Evolutionary conservation across 768 basidiomycete species (phyloP).

Genomic region (Suillus variegatus): DNA sequence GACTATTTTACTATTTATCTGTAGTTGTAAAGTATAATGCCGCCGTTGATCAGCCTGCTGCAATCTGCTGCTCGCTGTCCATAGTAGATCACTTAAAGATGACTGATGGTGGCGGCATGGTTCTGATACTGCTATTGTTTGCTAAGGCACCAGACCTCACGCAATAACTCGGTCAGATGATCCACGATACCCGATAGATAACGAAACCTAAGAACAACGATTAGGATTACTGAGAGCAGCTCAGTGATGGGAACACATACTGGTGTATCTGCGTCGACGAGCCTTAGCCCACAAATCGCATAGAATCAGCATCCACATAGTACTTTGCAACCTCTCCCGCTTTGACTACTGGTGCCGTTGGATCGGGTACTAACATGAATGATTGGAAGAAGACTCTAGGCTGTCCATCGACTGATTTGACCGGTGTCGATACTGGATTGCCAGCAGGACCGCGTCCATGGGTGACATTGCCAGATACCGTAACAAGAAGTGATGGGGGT

Average conservation of each 20-base stretch:
- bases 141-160: background rate
- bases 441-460: slow-evolving; percentile 63
- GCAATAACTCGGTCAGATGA: background rate
- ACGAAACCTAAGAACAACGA: background rate
- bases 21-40: slow-evolving; percentile 8
- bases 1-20: background rate
- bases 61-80: background rate
- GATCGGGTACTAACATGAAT: slow-evolving; percentile 81
- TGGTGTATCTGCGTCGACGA: background rate
- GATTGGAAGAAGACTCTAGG: slow-evolving; percentile 87
- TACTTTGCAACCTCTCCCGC: slow-evolving; percentile 80
- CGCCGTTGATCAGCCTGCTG: slow-evolving; percentile 1
- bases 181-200: background rate
- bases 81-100: background rate
- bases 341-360: slow-evolving; percentile 60
- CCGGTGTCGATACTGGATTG: slow-evolving; percentile 52
- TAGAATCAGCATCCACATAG: slow-evolving; percentile 74
- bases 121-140: background rate
- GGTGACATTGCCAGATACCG: slow-evolving; percentile 78
- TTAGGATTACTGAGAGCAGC: background rate
- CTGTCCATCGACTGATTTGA: slow-evolving; percentile 67
- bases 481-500: slow-evolving; percentile 77
- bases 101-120: too few species aligned
- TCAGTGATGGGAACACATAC: background rate
- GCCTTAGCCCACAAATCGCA: slow-evolving; percentile 75